Base-by-base conservation (phyloP, 73 alveolate genomes). In the Paramecium primaurelia region DNA sequence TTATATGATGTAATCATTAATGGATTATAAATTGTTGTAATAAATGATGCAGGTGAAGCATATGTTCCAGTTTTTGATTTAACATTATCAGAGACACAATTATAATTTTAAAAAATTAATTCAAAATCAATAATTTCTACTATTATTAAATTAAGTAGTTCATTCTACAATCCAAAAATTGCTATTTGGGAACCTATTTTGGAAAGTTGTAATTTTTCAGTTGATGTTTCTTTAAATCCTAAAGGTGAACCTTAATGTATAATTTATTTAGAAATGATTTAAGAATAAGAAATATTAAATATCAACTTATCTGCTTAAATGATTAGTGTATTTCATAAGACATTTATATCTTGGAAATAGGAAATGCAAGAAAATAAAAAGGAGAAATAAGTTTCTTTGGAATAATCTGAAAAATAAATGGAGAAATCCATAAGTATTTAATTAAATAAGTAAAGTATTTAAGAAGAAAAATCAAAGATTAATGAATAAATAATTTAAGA, bases 171-270 rank as follows among this genome's bases (percentile, higher is more conserved):
- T 44, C 96, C 96, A 12, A 54, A 85, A 22, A 77, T 86, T 77
- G 95, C 86, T 20, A 30, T 58, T 18, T 93, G 96, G 96, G 96
- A 93, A 64, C 94, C 96, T 0, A 75, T 93, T 1, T 18, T 93
- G 1, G 96, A 93, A 42, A 25, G 90, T 34, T 58, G 92, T 8
- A 86, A 59, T 34, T 59, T 84, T n/a, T 64, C 84, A 18, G 58
- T 93, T 14, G 96, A 93, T 54, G 59, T 85, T 1, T 77, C 88
- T 16, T 25, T 58, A 14, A 75, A 94, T 51, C 93, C 92, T 45
- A 58, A 92, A 4, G 86, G 88, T 8, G 88, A 89, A 36, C 96
- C 96, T 2, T 26, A 92, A 44, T 77, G 77, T 1, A 77, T 73
- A 9, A 90, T 88, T 10, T 71, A 47, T 25, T 34, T 89, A 26